Percentiles rank a stretch among this genome's conserved stretches.
These are phyloP conservation scores for Lyophyllum semitale DNA, from an alignment of 768 basidiomycete genomes.

Conservation along the genomic window DNA sequence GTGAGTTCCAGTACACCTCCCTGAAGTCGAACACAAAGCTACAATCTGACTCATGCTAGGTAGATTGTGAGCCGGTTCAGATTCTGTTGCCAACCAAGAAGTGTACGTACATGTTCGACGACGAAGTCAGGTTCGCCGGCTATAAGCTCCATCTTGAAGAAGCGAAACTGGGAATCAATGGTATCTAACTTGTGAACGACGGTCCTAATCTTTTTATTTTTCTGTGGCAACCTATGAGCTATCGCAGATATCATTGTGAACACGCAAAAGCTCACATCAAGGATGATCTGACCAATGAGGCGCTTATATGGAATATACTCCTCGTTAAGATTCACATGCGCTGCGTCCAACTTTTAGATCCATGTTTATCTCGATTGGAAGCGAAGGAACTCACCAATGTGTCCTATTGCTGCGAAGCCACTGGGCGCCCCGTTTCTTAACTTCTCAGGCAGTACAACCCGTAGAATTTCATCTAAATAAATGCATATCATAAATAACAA, in stretches of 20 bases:
- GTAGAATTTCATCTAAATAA: constrained; percentile 82
- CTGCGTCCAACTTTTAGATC: constrained; percentile 39
- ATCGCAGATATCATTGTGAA: not conserved
- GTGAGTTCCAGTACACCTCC: constrained; percentile 97
- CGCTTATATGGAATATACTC: constrained; percentile 92
- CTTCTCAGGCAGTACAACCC: constrained; percentile 77
- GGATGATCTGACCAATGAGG: constrained; percentile 87
- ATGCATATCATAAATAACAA: not conserved
- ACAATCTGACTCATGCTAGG: constrained; percentile 82
- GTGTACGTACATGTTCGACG: constrained; percentile 74
- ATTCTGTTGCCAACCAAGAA: not conserved
- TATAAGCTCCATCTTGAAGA: constrained; percentile 95
- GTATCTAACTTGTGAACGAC: constrained; percentile 94
- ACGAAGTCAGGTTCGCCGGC: constrained; percentile 88
- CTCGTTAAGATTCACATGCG: constrained; percentile 87
- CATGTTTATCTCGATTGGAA: not conserved
- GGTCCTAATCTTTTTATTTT: constrained; percentile 81
- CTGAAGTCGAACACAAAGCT: constrained; percentile 93
- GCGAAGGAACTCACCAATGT: constrained; percentile 69
- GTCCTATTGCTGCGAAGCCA: constrained; percentile 87
- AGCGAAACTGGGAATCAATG: constrained; percentile 85
- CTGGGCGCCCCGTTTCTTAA: constrained; percentile 79
- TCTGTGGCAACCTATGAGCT: constrained; percentile 45
- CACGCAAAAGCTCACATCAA: constrained; percentile 65
- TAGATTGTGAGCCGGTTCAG: not conserved